Evolutionary conservation across 78 protist species (phyloP), one percentile per base, ranked within the genome.

Genomic region (Dictyostelium brefeldianum): DNA sequence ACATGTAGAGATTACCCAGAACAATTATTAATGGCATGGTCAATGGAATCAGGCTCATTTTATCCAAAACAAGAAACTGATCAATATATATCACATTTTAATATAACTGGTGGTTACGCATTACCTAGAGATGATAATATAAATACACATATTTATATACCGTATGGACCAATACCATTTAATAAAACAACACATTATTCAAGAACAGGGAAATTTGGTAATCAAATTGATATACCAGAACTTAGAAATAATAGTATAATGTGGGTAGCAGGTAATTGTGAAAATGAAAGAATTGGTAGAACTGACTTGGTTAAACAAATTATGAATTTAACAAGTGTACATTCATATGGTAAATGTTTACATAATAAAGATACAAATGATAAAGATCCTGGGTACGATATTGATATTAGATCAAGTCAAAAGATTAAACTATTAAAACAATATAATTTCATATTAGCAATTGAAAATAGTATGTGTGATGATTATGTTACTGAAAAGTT

Each of bases 401-500:
- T 62, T 8, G 10, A 25, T 25, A n/a, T 3, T 6, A 62, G 70
- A 11, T 62, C 70, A 18, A 18, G 18, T 8, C 80, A 74, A 74
- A 74, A 74, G 25, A 10, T 74, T 0, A 4, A 5, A 31, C 5
- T 74, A 17, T 46, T 74, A 46, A 74, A 22, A 25, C 6, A 47
- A 11, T 74, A 74, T 22, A 48, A 74, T 74, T 74, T 74, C 48
- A 56, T 47, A 2, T 2, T 74, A 0, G 25, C 80, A 4, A 7
- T 74, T 46, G 80, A 74, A 46, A 74, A 74, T 46, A 46, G 62
- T 46, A 22, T n/a, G n/a, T 46, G 59, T n/a, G 70, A 62, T 25
- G 70, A 62, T 22, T 74, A 74, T 22, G 59, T 74, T 1, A 74
- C 80, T 18, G 80, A 74, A 74, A 74, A 74, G 20, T 22, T 74